Evolutionary conservation across 129 eudicot species (phyloP).

Genomic region (Flaveria ramosissima): DNA sequence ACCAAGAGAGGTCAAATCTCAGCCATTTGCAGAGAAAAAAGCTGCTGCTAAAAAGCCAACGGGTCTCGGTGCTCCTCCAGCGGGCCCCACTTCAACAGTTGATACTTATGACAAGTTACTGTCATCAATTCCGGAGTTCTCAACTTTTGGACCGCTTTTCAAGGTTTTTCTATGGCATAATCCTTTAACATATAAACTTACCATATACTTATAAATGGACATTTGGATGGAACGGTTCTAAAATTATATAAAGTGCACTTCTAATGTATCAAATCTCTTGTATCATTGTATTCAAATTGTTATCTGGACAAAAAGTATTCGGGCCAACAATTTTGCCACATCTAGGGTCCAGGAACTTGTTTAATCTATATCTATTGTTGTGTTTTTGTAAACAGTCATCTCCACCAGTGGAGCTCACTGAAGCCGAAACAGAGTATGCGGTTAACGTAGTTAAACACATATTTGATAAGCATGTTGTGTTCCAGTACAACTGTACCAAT

Average conservation of each 20-base stretch:
- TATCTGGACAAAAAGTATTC: too few species aligned
- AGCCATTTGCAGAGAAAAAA: constrained; percentile 89
- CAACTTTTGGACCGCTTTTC: constrained; percentile 80
- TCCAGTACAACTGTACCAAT: constrained; percentile 97
- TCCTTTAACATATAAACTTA: constrained; percentile 2
- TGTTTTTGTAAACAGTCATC: constrained; percentile 65
- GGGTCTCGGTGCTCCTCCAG: constrained; percentile 74
- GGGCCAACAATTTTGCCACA: too few species aligned
- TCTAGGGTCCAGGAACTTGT: too few species aligned
- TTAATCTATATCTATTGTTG: background rate
- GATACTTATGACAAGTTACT: constrained; percentile 81
- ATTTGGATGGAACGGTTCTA: background rate
- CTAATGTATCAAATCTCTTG: too few species aligned
- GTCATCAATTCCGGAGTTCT: constrained; percentile 78
- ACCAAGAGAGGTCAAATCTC: constrained; percentile 82
- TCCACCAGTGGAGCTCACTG: constrained; percentile 93
- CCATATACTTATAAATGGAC: background rate
- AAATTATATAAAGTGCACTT: too few species aligned
- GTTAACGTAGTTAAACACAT: constrained; percentile 95
- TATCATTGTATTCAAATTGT: too few species aligned
- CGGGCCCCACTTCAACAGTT: constrained; percentile 64
- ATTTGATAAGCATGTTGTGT: constrained; percentile 72
- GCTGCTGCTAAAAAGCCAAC: constrained; percentile 82
- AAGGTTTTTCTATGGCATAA: constrained; percentile 50
- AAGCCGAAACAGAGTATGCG: constrained; percentile 95